A percentile compares a stretch with the other conserved stretches of the same genome.
Evolutionary conservation across 306 rosid genomes (phyloP).

Genomic region (Corylus heterophylla): DNA sequence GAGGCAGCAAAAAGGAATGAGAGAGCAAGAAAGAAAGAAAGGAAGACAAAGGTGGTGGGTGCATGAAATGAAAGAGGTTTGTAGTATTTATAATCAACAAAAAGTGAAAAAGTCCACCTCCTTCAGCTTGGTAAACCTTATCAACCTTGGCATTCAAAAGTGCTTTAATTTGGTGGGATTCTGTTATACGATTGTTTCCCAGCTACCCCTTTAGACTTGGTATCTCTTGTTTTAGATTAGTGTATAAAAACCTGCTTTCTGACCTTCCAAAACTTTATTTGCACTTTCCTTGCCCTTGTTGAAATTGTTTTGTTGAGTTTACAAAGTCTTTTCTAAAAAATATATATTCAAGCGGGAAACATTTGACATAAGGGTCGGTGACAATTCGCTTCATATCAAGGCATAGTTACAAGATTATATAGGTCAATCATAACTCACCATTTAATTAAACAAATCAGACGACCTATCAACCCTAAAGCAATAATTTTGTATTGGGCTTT

Average conservation of each 20-base stretch:
- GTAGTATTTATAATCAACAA: constrained; percentile 54
- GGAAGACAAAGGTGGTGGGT: constrained; percentile 22
- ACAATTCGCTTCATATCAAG: no score
- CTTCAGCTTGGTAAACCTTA: constrained; percentile 18
- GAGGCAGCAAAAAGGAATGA: not conserved
- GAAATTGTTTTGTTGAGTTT: not conserved
- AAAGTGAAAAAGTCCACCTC: not conserved
- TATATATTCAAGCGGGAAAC: constrained; percentile 9
- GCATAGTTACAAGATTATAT: no score
- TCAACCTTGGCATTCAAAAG: constrained; percentile 44
- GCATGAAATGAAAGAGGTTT: constrained; percentile 27
- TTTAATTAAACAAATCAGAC: no score
- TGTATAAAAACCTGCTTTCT: not conserved
- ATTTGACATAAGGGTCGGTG: not conserved
- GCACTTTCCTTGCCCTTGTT: not conserved
- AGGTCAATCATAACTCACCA: no score
- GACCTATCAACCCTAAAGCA: no score
- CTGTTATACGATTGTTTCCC: constrained; percentile 8
- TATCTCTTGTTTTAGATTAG: not conserved
- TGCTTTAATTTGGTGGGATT: constrained; percentile 4
- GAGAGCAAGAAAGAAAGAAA: constrained; percentile 7
- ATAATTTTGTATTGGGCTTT: no score
- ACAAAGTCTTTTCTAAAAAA: constrained; percentile 3
- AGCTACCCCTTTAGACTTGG: constrained; percentile 21
- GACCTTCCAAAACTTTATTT: constrained; percentile 8